Conservation (phyloP, 2,329 filamentous ascomycete species). For the Ceratocystis eucalypticola region DNA sequence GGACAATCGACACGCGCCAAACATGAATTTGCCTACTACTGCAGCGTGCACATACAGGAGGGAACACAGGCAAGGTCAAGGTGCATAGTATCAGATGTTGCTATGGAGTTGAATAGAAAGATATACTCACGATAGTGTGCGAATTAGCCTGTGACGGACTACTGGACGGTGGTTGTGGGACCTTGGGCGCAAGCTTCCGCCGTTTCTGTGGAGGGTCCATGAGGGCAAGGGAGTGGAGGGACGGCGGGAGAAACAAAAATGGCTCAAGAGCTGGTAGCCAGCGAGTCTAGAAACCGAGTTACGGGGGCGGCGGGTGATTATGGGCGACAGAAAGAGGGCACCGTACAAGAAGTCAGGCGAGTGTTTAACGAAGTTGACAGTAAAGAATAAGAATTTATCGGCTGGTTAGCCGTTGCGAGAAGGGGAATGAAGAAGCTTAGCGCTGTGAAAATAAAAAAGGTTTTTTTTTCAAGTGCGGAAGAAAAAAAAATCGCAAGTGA, state of each 20-base stretch:
- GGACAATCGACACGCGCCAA: too few species aligned
- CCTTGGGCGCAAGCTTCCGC: conserved; percentile 34
- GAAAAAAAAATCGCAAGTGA: conserved; percentile 1
- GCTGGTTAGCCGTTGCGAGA: background rate
- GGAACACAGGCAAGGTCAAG: too few species aligned
- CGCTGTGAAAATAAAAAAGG: background rate
- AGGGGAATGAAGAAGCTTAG: conserved; percentile 6
- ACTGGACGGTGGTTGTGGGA: conserved; percentile 12
- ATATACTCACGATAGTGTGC: conserved; percentile 16
- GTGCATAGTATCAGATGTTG: background rate
- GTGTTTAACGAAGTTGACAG: too few species aligned
- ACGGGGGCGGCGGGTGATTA: background rate
- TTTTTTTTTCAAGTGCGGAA: background rate
- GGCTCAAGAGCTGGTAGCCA: background rate
- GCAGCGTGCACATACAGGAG: too few species aligned
- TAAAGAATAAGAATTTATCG: too few species aligned
- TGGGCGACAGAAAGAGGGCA: background rate
- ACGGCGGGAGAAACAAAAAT: conserved; percentile 18
- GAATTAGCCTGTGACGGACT: conserved; percentile 16
- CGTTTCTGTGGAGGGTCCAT: conserved; percentile 34
- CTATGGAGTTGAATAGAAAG: background rate
- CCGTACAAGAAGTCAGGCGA: too few species aligned
- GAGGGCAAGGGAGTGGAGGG: conserved; percentile 19
- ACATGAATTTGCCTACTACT: too few species aligned
- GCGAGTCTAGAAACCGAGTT: background rate